phyloP scores from a whole-genome alignment of 305 asterid species.

The Solanum aculeatissimum region DNA sequence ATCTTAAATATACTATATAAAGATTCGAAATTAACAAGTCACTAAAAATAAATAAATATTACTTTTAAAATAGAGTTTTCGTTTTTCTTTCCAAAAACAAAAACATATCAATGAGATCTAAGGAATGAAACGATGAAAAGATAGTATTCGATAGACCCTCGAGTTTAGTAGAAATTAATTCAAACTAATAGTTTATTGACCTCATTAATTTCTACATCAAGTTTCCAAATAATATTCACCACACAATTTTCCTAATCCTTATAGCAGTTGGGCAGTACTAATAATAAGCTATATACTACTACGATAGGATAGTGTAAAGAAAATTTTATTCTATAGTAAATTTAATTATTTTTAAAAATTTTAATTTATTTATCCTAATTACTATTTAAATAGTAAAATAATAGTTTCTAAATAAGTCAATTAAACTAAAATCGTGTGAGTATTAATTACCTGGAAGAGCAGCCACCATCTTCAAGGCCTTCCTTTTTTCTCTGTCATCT shows the following conservation, averaged over 20 bases:
- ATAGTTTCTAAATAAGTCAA: background rate
- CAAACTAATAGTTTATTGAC: background rate
- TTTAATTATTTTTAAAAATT: background rate
- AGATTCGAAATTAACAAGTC: background rate
- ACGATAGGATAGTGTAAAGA: background rate
- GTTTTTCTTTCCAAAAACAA: background rate
- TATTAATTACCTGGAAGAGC: conserved; percentile 35
- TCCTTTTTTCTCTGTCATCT: conserved; percentile 45
- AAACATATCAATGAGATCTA: background rate
- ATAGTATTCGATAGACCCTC: no score
- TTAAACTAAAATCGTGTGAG: background rate
- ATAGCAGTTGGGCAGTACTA: background rate
- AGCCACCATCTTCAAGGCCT: conserved; percentile 50
- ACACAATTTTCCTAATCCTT: background rate
- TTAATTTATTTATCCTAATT: background rate
- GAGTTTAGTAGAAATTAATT: background rate
- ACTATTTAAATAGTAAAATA: background rate
- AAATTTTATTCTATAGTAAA: background rate
- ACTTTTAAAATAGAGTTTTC: background rate
- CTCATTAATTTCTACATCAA: background rate
- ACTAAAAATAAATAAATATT: background rate
- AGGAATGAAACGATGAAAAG: no score
- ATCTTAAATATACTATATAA: background rate
- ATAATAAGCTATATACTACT: background rate
- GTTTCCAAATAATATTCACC: background rate